Percentiles rank a stretch among this genome's conserved stretches.
Conservation (phyloP, 805 yeast species). For the Osmozyma mogii region DNA sequence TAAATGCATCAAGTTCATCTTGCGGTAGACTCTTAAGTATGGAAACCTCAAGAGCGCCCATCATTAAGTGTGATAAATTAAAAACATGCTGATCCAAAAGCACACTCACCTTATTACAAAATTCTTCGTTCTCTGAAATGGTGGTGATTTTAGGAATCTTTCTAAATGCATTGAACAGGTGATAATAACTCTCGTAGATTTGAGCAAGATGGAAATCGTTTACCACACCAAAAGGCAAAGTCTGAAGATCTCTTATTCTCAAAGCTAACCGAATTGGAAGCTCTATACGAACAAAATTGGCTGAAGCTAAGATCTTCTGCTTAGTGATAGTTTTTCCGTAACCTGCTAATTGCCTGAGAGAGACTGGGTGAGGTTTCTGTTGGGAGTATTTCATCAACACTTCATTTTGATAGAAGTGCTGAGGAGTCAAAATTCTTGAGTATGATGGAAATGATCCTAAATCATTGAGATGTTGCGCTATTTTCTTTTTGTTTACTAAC, state of each 20-base stretch:
- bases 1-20: slow-evolving; percentile 57
- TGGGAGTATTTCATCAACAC: slow-evolving; percentile 55
- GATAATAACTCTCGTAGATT: slow-evolving; percentile 83
- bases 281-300: slow-evolving; percentile 83
- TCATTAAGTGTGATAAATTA: slow-evolving; percentile 80
- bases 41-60: slow-evolving; percentile 85
- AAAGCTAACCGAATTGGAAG: slow-evolving; percentile 78
- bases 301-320: slow-evolving; percentile 72
- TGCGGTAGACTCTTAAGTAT: slow-evolving; percentile 53
- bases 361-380: slow-evolving; percentile 77
- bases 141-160: slow-evolving; percentile 60
- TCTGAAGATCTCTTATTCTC: slow-evolving; percentile 71
- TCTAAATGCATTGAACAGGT: slow-evolving; percentile 80
- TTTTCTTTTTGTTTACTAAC: slow-evolving; percentile 20
- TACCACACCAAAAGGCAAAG: slow-evolving; percentile 73
- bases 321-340: slow-evolving; percentile 74
- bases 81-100: slow-evolving; percentile 73
- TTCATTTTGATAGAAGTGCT: slow-evolving; percentile 83
- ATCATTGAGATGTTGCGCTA: slow-evolving; percentile 23
- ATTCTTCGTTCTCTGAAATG: slow-evolving; percentile 65
- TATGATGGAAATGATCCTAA: slow-evolving; percentile 36
- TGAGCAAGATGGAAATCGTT: slow-evolving; percentile 80
- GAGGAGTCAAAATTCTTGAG: slow-evolving; percentile 39
- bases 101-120: slow-evolving; percentile 55
- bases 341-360: slow-evolving; percentile 82